A percentile compares a stretch with the other conserved stretches of the same genome.
These are phyloP conservation scores for Maudiozyma turicensis DNA, from an alignment of 805 yeast species.

Conservation along the genomic window DNA sequence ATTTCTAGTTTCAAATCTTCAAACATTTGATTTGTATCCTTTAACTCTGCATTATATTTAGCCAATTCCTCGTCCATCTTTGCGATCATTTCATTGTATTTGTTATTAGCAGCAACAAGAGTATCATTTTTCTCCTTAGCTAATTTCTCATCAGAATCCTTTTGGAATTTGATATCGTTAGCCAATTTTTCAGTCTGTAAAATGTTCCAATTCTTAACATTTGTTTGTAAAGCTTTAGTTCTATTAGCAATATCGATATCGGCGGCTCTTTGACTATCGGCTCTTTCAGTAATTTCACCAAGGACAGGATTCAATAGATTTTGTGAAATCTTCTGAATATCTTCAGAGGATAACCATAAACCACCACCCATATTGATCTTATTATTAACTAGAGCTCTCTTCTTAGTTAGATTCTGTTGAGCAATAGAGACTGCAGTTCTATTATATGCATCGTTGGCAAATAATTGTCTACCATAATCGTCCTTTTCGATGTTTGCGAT, in stretches of 20 bases:
- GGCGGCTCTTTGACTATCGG: slow-evolving; percentile 54
- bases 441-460: slow-evolving; percentile 46
- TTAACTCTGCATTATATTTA: slow-evolving; percentile 34
- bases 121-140: slow-evolving; percentile 18
- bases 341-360: slow-evolving; percentile 61
- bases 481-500: slow-evolving; percentile 36
- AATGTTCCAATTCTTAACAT: slow-evolving; percentile 34
- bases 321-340: slow-evolving; percentile 72
- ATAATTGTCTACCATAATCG: slow-evolving; percentile 10
- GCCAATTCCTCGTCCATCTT: slow-evolving; percentile 31
- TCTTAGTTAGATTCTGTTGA: slow-evolving; percentile 52
- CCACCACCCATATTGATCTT: slow-evolving; percentile 86
- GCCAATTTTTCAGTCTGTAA: slow-evolving; percentile 31
- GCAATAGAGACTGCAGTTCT: slow-evolving; percentile 71
- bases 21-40: slow-evolving; percentile 31
- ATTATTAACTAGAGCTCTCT: slow-evolving; percentile 35
- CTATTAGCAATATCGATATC: slow-evolving; percentile 39
- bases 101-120: slow-evolving; percentile 37
- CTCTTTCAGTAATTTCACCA: slow-evolving; percentile 61
- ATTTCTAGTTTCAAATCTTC: slow-evolving; percentile 16
- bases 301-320: slow-evolving; percentile 77
- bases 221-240: slow-evolving; percentile 30
- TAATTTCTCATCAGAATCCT: slow-evolving; percentile 37
- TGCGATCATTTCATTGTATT: slow-evolving; percentile 29
- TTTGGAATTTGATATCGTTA: slow-evolving; percentile 33